Conservation (phyloP, 2,329 filamentous ascomycete genomes). For the Knoxdaviesia proteae region DNA sequence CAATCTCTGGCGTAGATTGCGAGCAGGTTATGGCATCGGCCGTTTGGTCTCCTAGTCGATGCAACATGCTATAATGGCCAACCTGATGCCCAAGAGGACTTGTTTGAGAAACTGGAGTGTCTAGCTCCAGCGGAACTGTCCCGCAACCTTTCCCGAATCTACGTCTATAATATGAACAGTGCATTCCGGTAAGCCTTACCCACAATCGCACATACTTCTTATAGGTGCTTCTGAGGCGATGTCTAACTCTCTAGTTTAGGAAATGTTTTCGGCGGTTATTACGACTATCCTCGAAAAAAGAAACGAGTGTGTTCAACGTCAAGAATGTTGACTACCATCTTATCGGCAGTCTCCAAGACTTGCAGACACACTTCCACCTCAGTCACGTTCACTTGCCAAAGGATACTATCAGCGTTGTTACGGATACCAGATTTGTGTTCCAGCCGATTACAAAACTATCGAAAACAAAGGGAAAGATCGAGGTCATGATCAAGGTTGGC, state of each 20-base stretch:
- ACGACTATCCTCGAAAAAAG: constrained; percentile 38
- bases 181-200: constrained; percentile 30
- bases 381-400: constrained; percentile 46
- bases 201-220: not conserved
- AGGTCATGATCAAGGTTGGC: constrained; percentile 47
- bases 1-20: constrained; percentile 28
- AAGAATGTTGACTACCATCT: constrained; percentile 45
- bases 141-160: constrained; percentile 37
- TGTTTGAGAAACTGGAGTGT: constrained; percentile 41
- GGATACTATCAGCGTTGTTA: constrained; percentile 48
- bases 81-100: constrained; percentile 42
- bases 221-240: not conserved
- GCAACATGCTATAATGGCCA: constrained; percentile 51
- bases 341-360: constrained; percentile 41
- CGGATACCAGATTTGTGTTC: constrained; percentile 43
- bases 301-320: constrained; percentile 38
- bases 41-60: constrained; percentile 46
- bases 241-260: constrained; percentile 10
- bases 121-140: constrained; percentile 41
- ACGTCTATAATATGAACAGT: constrained; percentile 57
- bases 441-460: constrained; percentile 44
- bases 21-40: constrained; percentile 47
- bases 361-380: constrained; percentile 45
- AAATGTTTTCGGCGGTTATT: constrained; percentile 46
- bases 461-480: constrained; percentile 49